Percentiles rank a stretch among this genome's conserved stretches.
These are phyloP conservation scores for Hysterium pulicare DNA, from an alignment of 2,329 filamentous ascomycete genomes.

Conservation along the genomic window DNA sequence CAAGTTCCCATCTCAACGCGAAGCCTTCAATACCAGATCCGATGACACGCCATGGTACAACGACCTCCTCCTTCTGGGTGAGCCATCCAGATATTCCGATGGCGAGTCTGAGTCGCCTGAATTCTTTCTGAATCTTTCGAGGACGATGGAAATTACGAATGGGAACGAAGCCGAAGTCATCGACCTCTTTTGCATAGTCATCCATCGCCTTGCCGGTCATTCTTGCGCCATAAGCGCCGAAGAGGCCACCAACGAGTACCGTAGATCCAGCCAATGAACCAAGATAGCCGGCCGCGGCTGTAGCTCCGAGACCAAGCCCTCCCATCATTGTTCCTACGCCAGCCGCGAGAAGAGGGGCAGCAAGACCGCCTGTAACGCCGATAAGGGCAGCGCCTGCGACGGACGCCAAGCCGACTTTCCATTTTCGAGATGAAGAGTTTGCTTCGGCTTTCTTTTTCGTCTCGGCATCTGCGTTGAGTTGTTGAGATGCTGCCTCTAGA, in stretches of 20 bases:
- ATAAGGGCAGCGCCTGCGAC: slow-evolving; percentile 86
- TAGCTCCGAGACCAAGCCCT: slow-evolving; percentile 70
- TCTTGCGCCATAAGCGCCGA: slow-evolving; percentile 83
- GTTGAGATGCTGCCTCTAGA: slow-evolving; percentile 66
- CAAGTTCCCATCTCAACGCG: slow-evolving; percentile 77
- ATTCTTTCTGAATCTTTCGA: slow-evolving; percentile 50
- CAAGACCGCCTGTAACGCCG: slow-evolving; percentile 75
- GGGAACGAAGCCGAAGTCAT: slow-evolving; percentile 84
- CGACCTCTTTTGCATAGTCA: slow-evolving; percentile 78
- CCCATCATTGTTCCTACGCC: slow-evolving; percentile 77
- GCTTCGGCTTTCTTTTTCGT: slow-evolving; percentile 69
- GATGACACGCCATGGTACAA: slow-evolving; percentile 74
- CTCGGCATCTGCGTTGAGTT: slow-evolving; percentile 74
- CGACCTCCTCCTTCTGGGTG: slow-evolving; percentile 66
- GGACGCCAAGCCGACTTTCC: slow-evolving; percentile 82
- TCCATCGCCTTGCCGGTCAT: slow-evolving; percentile 87
- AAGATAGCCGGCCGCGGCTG: slow-evolving; percentile 72
- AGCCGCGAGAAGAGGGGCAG: slow-evolving; percentile 71
- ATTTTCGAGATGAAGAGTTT: slow-evolving; percentile 61
- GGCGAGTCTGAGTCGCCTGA: slow-evolving; percentile 64
- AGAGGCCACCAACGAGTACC: slow-evolving; percentile 76
- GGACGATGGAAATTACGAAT: slow-evolving; percentile 47
- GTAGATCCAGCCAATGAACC: slow-evolving; percentile 77
- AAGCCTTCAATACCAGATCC: slow-evolving; percentile 74
- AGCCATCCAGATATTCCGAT: slow-evolving; percentile 83